These are phyloP conservation scores for Lenzites betulinus DNA, from an alignment of 768 basidiomycete genomes.

Conservation along the genomic window DNA sequence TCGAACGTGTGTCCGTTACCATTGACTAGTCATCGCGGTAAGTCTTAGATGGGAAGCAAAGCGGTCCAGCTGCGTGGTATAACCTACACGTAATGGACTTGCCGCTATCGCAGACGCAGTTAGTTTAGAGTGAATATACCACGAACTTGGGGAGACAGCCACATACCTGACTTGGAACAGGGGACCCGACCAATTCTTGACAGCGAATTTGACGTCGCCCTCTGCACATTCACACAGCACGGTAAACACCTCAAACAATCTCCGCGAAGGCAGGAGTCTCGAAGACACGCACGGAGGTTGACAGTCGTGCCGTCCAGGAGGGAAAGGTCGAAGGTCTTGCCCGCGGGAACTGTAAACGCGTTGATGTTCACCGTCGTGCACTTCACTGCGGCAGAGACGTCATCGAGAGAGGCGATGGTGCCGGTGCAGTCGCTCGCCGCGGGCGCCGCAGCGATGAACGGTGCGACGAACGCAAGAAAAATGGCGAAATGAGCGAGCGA, in stretches of 20 bases:
- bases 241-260: background rate
- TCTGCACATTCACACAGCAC: constrained; percentile 34
- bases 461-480: constrained; percentile 12
- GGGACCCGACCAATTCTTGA: constrained; percentile 52
- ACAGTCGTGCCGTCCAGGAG: constrained; percentile 54
- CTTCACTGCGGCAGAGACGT: constrained; percentile 51
- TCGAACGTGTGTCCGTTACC: constrained; percentile 45
- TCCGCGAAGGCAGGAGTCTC: background rate
- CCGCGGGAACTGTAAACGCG: constrained; percentile 57
- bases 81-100: constrained; percentile 48
- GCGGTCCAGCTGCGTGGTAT: too few relatives aligned
- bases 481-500: constrained; percentile 13
- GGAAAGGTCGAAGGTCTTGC: constrained; percentile 48
- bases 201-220: constrained; percentile 61
- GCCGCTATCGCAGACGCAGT: constrained; percentile 38
- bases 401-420: constrained; percentile 54
- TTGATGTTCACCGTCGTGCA: constrained; percentile 63
- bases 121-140: background rate
- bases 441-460: constrained; percentile 3
- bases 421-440: constrained; percentile 42
- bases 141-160: background rate
- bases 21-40: constrained; percentile 33
- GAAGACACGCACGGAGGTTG: constrained; percentile 58
- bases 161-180: constrained; percentile 53
- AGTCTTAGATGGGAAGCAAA: too few relatives aligned